These are phyloP conservation scores for Ramichloridium luteum DNA, from an alignment of 2,329 filamentous ascomycete species.

Conservation along the genomic window DNA sequence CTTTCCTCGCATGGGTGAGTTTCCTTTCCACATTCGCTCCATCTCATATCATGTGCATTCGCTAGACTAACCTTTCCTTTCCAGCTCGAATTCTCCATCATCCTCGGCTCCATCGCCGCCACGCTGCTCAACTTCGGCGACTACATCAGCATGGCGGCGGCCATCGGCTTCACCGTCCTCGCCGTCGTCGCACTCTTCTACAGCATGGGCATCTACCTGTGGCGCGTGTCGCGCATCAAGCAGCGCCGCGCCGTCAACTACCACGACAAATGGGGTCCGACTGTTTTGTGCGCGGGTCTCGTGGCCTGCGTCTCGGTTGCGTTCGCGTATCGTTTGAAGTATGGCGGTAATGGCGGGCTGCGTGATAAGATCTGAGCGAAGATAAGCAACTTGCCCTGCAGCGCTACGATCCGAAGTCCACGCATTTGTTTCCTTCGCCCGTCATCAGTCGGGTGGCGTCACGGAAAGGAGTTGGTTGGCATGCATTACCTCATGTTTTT, in stretches of 20 bases:
- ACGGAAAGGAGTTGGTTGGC: too few relatives aligned
- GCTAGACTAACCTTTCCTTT: slow-evolving; percentile 1
- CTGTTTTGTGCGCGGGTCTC: slow-evolving; percentile 58
- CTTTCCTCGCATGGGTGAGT: slow-evolving; percentile 82
- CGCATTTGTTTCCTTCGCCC: too few relatives aligned
- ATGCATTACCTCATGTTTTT: too few relatives aligned
- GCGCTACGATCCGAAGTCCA: too few relatives aligned
- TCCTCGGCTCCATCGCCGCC: slow-evolving; percentile 76
- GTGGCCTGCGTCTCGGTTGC: slow-evolving; percentile 64
- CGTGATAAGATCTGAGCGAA: too few relatives aligned
- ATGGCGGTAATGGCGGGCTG: slow-evolving; percentile 38
- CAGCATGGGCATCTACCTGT: slow-evolving; percentile 71
- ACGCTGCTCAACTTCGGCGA: slow-evolving; percentile 72
- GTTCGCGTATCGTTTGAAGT: slow-evolving; percentile 62
- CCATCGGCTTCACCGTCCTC: slow-evolving; percentile 61
- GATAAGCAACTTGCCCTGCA: too few relatives aligned
- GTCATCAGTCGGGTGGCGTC: too few relatives aligned
- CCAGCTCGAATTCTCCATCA: slow-evolving; percentile 88
- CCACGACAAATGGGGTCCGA: slow-evolving; percentile 82
- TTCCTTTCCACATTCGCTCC: slow-evolving; percentile 8
- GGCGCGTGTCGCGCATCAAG: slow-evolving; percentile 75
- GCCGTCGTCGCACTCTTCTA: slow-evolving; percentile 72
- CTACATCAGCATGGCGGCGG: slow-evolving; percentile 50
- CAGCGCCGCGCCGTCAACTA: slow-evolving; percentile 75
- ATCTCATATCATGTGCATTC: too few relatives aligned